These are phyloP conservation scores for Cetradonia linearis DNA, from an alignment of 495 filamentous ascomycete species.

Conservation along the genomic window DNA sequence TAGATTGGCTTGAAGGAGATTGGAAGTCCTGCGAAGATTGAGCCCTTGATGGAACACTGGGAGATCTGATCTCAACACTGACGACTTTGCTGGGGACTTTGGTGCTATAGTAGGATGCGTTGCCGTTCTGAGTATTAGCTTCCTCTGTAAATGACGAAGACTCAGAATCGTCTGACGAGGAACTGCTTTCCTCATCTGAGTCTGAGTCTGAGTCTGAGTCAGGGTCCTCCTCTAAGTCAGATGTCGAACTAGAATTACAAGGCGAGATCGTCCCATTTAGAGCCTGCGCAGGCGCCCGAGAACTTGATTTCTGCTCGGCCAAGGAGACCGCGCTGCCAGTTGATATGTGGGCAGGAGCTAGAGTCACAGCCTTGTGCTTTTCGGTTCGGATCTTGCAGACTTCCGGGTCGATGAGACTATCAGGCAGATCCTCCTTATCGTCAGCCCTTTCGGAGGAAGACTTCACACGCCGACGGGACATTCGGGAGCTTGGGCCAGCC, in stretches of 20 bases:
- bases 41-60: not conserved
- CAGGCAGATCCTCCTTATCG: not conserved
- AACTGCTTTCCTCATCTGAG: not conserved
- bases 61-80: not conserved
- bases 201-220: not conserved
- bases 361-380: constrained; percentile 1
- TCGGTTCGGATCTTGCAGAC: not conserved
- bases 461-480: not conserved
- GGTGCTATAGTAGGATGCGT: not conserved
- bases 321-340: not conserved
- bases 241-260: constrained; percentile 3
- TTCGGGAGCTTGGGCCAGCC: constrained; percentile 22
- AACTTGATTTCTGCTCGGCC: constrained; percentile 9
- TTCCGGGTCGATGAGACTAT: constrained; percentile 1
- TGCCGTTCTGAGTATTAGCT: not conserved
- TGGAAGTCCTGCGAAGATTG: not conserved
- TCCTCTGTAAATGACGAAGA: not conserved
- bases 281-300: constrained; percentile 7
- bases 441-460: not conserved
- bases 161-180: not conserved
- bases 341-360: not conserved
- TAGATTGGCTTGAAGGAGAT: not conserved
- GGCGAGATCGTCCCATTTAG: not conserved
- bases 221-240: not conserved
- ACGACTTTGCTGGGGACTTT: not conserved